A percentile compares a stretch with the other conserved stretches of the same genome.
Conservation (phyloP, 2,329 filamentous ascomycete species). For the Aaosphaeria arxii region DNA sequence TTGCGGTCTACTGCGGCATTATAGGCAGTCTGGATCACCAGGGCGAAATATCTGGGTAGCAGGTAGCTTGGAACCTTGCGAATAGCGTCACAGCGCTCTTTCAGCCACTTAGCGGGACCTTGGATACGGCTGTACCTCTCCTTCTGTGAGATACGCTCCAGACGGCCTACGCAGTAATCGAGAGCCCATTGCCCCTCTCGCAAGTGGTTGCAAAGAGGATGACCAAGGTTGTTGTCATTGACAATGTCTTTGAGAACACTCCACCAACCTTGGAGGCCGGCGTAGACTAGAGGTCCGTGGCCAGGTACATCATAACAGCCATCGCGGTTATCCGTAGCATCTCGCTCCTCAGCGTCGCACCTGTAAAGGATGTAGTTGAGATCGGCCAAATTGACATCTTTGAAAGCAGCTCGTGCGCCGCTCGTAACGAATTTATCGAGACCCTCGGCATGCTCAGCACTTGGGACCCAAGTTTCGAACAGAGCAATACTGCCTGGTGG, state of each 20-base stretch:
- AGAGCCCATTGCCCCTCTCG: conserved; percentile 89
- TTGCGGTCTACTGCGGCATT: conserved; percentile 75
- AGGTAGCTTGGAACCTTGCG: conserved; percentile 83
- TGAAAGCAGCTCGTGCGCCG: conserved; percentile 76
- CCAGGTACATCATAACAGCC: conserved; percentile 88
- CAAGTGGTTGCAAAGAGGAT: conserved; percentile 90
- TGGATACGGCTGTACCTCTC: conserved; percentile 61
- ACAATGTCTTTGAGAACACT: conserved; percentile 84
- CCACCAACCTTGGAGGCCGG: conserved; percentile 98
- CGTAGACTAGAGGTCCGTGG: conserved; percentile 83
- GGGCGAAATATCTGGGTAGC: conserved; percentile 86
- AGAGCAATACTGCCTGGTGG: conserved; percentile 91
- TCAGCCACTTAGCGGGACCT: conserved; percentile 73
- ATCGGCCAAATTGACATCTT: conserved; percentile 70
- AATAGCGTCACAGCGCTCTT: conserved; percentile 81
- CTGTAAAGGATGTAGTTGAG: conserved; percentile 91
- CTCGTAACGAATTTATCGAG: conserved; percentile 84
- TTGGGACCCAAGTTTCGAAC: conserved; percentile 94
- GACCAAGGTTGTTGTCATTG: conserved; percentile 83
- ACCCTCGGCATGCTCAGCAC: conserved; percentile 76
- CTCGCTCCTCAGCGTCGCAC: conserved; percentile 84
- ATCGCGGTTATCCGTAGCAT: conserved; percentile 73
- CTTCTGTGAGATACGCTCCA: conserved; percentile 68
- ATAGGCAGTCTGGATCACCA: conserved; percentile 85
- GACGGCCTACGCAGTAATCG: conserved; percentile 77